These are phyloP conservation scores for Corymbia calophylla DNA, from an alignment of 441 rosid species.

Conservation along the genomic window DNA sequence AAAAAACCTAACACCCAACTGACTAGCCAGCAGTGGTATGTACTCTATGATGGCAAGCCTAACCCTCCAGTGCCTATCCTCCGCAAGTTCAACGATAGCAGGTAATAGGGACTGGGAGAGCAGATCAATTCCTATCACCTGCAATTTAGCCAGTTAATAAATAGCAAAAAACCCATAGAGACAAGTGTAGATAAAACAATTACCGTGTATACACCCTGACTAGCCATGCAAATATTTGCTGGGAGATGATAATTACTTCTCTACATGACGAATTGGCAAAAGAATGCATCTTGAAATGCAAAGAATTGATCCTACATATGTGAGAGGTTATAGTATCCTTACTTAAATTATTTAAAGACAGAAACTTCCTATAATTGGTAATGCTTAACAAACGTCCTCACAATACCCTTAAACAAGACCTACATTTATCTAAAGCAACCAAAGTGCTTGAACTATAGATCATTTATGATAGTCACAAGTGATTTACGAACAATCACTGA, in stretches of 20 bases:
- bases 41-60: conserved; percentile 97
- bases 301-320: not conserved
- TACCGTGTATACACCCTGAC: not conserved
- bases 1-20: conserved; percentile 88
- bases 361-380: not conserved
- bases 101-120: conserved; percentile 90
- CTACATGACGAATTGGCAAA: not conserved
- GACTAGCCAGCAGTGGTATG: conserved; percentile 90
- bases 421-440: not conserved
- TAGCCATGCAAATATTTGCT: not conserved
- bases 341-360: not conserved
- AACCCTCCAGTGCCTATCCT: conserved; percentile 98
- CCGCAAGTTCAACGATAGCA: conserved; percentile 98
- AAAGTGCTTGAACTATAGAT: not conserved
- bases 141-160: not conserved
- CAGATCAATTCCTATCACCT: conserved; percentile 97
- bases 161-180: not conserved
- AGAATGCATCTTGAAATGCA: not conserved
- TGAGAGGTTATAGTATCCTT: not conserved
- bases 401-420: not conserved
- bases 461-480: not conserved
- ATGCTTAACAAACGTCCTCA: not conserved
- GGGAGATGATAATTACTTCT: not conserved
- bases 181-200: not conserved
- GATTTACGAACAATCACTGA: not conserved